A percentile compares a stretch with the other conserved stretches of the same genome.
These are phyloP conservation scores for Solanum chmielewskii DNA, from an alignment of 257 asterid species.

Conservation along the genomic window DNA sequence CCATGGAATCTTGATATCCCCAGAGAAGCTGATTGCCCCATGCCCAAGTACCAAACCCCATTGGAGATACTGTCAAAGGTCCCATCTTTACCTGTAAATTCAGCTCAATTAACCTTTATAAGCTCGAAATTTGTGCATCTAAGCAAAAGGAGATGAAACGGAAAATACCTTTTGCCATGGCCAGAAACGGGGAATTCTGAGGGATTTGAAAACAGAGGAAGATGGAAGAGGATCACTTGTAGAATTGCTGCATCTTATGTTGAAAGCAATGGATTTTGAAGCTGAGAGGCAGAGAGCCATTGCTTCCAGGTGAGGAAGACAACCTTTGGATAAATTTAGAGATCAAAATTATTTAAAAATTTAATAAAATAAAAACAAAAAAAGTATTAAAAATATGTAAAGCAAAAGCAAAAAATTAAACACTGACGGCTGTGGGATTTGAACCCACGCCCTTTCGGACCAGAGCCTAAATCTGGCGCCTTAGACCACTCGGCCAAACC, in stretches of 20 bases:
- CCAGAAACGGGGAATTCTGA: constrained; percentile 77
- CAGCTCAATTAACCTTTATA: background rate
- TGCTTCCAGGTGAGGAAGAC: background rate
- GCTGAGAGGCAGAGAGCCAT: constrained; percentile 39
- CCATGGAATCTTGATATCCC: constrained; percentile 94
- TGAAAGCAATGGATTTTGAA: constrained; percentile 15
- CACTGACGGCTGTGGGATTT: constrained; percentile 88
- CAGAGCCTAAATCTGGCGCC: constrained; percentile 99
- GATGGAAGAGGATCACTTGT: constrained; percentile 15
- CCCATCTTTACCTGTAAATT: constrained; percentile 66
- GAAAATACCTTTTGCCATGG: constrained; percentile 81
- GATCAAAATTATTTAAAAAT: background rate
- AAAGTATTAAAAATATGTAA: no score
- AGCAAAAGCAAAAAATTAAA: no score
- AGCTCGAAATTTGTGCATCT: background rate
- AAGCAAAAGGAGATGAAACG: background rate
- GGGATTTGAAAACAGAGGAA: constrained; percentile 34
- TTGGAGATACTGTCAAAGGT: constrained; percentile 71
- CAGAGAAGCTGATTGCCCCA: constrained; percentile 97
- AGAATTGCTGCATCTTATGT: constrained; percentile 28
- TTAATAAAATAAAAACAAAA: background rate
- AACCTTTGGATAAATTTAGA: background rate
- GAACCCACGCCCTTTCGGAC: constrained; percentile 99
- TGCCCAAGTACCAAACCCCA: constrained; percentile 99
- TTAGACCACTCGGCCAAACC: constrained; percentile 99